A percentile compares a stretch with the other conserved stretches of the same genome.
These are phyloP conservation scores for Plasmodium malariae DNA, from an alignment of 169 alveolate species.

Conservation along the genomic window DNA sequence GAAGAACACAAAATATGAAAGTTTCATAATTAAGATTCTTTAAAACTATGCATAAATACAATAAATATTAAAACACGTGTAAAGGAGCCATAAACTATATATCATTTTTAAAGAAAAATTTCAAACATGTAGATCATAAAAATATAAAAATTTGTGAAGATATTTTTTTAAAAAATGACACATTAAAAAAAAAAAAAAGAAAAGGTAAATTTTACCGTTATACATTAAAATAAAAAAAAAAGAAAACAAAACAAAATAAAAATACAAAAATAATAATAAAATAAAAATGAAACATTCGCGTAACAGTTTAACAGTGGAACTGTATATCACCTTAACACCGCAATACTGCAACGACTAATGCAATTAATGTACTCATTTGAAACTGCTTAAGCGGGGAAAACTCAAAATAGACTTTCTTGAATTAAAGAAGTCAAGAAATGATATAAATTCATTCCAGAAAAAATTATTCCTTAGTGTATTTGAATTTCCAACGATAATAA, in stretches of 20 bases:
- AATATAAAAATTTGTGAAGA: too few relatives aligned
- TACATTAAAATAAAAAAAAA: not conserved
- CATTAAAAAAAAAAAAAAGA: not conserved
- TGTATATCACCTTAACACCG: too few relatives aligned
- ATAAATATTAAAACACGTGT: too few relatives aligned
- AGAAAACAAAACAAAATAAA: not conserved
- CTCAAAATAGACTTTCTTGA: constrained; percentile 59
- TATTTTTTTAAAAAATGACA: too few relatives aligned
- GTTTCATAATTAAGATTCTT: too few relatives aligned
- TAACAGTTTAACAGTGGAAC: not conserved
- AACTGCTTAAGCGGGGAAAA: constrained; percentile 11
- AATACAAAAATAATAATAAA: not conserved
- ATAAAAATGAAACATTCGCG: not conserved
- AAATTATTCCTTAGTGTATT: constrained; percentile 56
- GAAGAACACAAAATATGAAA: too few relatives aligned
- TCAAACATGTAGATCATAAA: too few relatives aligned
- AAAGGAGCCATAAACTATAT: too few relatives aligned
- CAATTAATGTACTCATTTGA: not conserved
- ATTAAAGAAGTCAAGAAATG: constrained; percentile 63
- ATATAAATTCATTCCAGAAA: constrained; percentile 70
- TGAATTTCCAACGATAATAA: constrained; percentile 71
- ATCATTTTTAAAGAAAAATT: too few relatives aligned
- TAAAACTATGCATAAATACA: too few relatives aligned
- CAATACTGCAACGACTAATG: not conserved
- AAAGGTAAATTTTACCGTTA: not conserved